Conservation (phyloP, 768 basidiomycete species). For the Agrocybe pediades region DNA sequence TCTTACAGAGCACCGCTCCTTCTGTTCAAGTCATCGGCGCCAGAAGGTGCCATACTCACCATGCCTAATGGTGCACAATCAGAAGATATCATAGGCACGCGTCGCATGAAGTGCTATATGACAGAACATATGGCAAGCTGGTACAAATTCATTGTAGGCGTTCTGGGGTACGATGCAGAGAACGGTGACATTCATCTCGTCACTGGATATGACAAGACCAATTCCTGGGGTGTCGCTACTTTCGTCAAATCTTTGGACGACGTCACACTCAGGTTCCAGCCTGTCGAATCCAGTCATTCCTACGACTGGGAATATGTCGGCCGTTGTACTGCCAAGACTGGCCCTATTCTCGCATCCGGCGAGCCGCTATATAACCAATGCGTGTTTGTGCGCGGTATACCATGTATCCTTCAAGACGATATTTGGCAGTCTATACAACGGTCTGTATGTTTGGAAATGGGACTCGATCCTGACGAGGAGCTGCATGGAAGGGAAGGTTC, state of each 20-base stretch:
- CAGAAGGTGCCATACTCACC: slow-evolving; percentile 20
- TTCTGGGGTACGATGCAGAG: slow-evolving; percentile 11
- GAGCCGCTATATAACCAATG: background rate
- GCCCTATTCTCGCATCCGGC: background rate
- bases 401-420: background rate
- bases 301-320: slow-evolving; percentile 9
- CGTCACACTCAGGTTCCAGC: slow-evolving; percentile 4
- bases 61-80: slow-evolving; percentile 19
- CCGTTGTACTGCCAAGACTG: background rate
- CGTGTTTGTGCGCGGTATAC: slow-evolving; percentile 1
- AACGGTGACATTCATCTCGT: slow-evolving; percentile 22
- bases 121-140: slow-evolving; percentile 13
- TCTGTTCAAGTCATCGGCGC: slow-evolving; percentile 9
- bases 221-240: slow-evolving; percentile 21
- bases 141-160: slow-evolving; percentile 15
- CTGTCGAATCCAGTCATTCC: background rate
- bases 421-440: background rate
- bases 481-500: too few species aligned
- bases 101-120: slow-evolving; percentile 11
- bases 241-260: slow-evolving; percentile 5
- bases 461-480: background rate
- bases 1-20: slow-evolving; percentile 1
- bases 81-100: slow-evolving; percentile 9
- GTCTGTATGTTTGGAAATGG: background rate
- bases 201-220: slow-evolving; percentile 18